Percentiles rank a stretch among this genome's conserved stretches.
Conservation (phyloP, 2,329 filamentous ascomycete species). For the Monosporascus ibericus region DNA sequence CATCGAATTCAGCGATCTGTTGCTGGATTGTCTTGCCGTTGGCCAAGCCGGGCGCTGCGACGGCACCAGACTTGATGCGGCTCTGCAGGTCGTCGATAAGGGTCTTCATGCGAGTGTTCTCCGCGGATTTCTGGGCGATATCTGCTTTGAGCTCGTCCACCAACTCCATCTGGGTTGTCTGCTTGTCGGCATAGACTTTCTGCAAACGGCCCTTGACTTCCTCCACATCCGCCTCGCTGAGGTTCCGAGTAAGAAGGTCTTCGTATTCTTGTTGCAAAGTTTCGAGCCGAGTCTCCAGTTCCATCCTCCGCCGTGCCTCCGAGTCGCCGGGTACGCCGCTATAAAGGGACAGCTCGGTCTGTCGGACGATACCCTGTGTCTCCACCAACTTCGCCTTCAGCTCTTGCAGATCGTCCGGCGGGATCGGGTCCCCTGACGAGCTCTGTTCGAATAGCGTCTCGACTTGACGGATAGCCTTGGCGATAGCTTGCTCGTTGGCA, state of each 20-base stretch:
- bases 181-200: constrained; percentile 68
- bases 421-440: constrained; percentile 69
- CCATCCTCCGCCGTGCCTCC: constrained; percentile 62
- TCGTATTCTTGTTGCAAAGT: constrained; percentile 79
- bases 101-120: constrained; percentile 74
- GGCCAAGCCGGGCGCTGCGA: constrained; percentile 51
- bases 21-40: constrained; percentile 93
- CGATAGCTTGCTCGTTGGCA: constrained; percentile 81
- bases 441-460: constrained; percentile 74
- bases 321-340: constrained; percentile 59
- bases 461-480: constrained; percentile 76
- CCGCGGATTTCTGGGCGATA: constrained; percentile 68
- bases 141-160: constrained; percentile 73
- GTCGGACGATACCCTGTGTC: constrained; percentile 85
- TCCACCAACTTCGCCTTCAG: constrained; percentile 76
- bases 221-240: constrained; percentile 71
- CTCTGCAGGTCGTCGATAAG: constrained; percentile 76
- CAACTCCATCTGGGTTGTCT: constrained; percentile 66
- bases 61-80: constrained; percentile 58
- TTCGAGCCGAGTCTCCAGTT: constrained; percentile 71
- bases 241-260: constrained; percentile 70
- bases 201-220: constrained; percentile 78
- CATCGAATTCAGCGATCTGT: constrained; percentile 97
- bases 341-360: constrained; percentile 82
- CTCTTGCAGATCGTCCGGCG: constrained; percentile 72